A percentile compares a stretch with the other conserved stretches of the same genome.
Conservation (phyloP, 2,329 filamentous ascomycete genomes). For the Pseudogymnoascus destructans region DNA sequence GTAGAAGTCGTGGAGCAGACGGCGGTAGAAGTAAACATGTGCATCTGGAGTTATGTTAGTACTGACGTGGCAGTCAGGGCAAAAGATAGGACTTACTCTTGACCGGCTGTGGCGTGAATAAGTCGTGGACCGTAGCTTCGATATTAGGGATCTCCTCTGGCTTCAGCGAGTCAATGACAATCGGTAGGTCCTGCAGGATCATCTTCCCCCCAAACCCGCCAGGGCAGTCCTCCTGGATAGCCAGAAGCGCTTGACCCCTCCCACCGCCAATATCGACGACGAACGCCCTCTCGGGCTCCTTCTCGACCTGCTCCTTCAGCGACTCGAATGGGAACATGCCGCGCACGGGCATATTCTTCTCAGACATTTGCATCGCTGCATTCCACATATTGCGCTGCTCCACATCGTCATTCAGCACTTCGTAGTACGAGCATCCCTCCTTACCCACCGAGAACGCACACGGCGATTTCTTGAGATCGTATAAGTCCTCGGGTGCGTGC, state of each 20-base stretch:
- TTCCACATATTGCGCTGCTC: slow-evolving; percentile 16
- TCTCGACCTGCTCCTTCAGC: slow-evolving; percentile 13
- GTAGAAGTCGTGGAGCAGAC: slow-evolving; percentile 21
- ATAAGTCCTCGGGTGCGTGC: slow-evolving; percentile 15
- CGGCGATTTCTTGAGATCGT: slow-evolving; percentile 17
- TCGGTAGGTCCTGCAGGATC: slow-evolving; percentile 22
- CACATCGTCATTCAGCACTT: slow-evolving; percentile 13
- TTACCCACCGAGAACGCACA: slow-evolving; percentile 15
- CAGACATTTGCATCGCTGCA: slow-evolving; percentile 15
- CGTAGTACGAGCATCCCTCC: slow-evolving; percentile 19
- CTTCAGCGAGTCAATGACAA: slow-evolving; percentile 19
- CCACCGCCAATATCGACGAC: slow-evolving; percentile 17
- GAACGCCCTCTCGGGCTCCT: slow-evolving; percentile 11
- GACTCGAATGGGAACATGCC: slow-evolving; percentile 18
- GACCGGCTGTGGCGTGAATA: slow-evolving; percentile 22
- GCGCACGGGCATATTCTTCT: slow-evolving; percentile 13
- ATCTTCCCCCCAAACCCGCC: slow-evolving; percentile 16
- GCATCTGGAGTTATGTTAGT: slow-evolving; percentile 17
- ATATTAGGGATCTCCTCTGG: slow-evolving; percentile 19
- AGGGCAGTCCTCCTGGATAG: slow-evolving; percentile 14
- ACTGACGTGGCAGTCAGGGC: background rate
- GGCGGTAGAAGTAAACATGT: slow-evolving; percentile 22
- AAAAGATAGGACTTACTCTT: slow-evolving; percentile 15
- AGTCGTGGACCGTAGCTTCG: slow-evolving; percentile 23
- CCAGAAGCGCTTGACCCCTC: slow-evolving; percentile 13